Conservation (phyloP, 306 rosid species). For the Cucurbita argyrosperma region DNA sequence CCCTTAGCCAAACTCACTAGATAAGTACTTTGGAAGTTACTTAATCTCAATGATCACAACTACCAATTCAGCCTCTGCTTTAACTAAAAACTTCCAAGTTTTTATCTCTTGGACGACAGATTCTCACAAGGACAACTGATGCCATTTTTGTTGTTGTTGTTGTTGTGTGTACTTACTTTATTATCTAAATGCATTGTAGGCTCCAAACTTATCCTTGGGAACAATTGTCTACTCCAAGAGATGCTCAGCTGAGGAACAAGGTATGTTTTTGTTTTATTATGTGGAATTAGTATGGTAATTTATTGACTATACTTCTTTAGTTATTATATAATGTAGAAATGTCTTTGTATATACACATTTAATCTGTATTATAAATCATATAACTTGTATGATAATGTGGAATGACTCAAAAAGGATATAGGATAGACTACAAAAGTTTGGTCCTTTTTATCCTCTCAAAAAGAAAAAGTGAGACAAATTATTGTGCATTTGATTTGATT, state of each 20-base stretch:
- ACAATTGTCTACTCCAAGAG: conserved; percentile 7
- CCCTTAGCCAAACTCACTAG: background rate
- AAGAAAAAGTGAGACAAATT: background rate
- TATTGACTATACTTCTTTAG: background rate
- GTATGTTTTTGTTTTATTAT: background rate
- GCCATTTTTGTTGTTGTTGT: background rate
- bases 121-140: background rate
- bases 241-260: conserved; percentile 7
- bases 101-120: background rate
- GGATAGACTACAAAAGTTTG: conserved; percentile 3
- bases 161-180: background rate
- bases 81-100: background rate
- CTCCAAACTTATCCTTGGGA: conserved; percentile 1
- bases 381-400: conserved; percentile 1
- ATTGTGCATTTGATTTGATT: background rate
- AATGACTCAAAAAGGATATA: conserved; percentile 4
- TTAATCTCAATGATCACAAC: conserved; percentile 1
- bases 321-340: background rate
- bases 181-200: background rate
- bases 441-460: conserved; percentile 5
- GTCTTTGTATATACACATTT: background rate
- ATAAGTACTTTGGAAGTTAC: background rate
- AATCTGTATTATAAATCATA: background rate
- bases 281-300: background rate
- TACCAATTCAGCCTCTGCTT: background rate